Evolutionary conservation across 2,329 filamentous ascomycete genomes (phyloP), one percentile per base, ranked within the genome.

Genomic region (Samsoniella hepiali): DNA sequence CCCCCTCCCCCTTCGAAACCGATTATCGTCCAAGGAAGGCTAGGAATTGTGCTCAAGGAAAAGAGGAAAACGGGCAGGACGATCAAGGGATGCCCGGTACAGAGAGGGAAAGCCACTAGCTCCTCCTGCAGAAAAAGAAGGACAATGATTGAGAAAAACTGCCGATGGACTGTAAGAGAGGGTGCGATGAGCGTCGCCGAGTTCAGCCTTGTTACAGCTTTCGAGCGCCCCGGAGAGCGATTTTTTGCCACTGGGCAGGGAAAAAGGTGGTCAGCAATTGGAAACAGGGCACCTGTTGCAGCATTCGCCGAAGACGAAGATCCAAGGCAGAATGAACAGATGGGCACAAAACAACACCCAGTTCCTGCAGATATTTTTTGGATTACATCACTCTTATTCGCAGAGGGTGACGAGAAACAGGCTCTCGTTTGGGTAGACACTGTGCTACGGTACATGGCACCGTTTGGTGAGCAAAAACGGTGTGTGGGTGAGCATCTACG

Each of bases 171-270:
- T 17, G 27, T 32, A 22, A 22, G 10, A 50, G 27, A 31, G 15
- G 47, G 34, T 55, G 29, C 51, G 11, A 22, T 10, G 22, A 22
- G 11, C n/a, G 34, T 7, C 8, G n/a, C 42, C 42, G 5, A 15
- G 17, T 13, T 36, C 50, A 54, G 50, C 50, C 50, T 54, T 22
- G 51, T 55, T 55, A 29, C 51, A 40, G 51, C 51, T 22, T 45
- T 38, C n/a, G 11, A 29, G 51, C 51, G 22, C 36, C 36, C 31
- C 51, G 17, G 40, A 29, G 8, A 40, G n/a, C 51, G 47, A 50
- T 50, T 45, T 45, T 50, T 55, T n/a, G 51, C 51, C 36, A 55
- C 51, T 55, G 34, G 47, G 47, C 15, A 40, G 15, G 10, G 9
- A 15, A 3, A 40, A 10, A 40, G 38, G 38, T 40, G 34, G 51